These are phyloP conservation scores for Pythium pyrilobum DNA, from an alignment of 352 stramenopile species.

Conservation along the genomic window DNA sequence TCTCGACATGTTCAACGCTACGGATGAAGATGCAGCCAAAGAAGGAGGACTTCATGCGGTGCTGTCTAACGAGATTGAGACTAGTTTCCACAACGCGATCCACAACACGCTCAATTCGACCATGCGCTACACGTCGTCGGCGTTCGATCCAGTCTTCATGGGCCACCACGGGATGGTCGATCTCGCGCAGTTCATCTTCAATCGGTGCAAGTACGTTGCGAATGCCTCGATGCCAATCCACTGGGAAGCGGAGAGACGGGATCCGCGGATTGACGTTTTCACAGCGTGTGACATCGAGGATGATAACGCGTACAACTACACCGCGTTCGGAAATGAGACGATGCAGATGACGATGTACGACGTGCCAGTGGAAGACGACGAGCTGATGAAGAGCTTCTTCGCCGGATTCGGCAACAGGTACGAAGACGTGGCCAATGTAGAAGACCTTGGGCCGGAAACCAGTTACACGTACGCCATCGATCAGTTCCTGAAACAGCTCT, in stretches of 20 bases:
- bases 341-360: constrained; percentile 11
- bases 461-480: constrained; percentile 25
- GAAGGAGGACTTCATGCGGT: constrained; percentile 1
- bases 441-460: constrained; percentile 11
- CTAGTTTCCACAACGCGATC: constrained; percentile 19
- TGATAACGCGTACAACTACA: not conserved
- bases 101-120: constrained; percentile 21
- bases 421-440: constrained; percentile 5
- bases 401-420: constrained; percentile 15
- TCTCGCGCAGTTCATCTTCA: constrained; percentile 17
- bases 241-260: not conserved
- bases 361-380: not conserved
- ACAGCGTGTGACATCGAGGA: constrained; percentile 8
- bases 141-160: constrained; percentile 22
- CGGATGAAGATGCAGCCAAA: not conserved
- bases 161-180: constrained; percentile 22
- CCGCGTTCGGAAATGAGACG: constrained; percentile 4
- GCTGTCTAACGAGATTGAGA: constrained; percentile 11
- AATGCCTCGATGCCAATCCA: constrained; percentile 3
- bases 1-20: constrained; percentile 13
- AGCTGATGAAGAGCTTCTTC: constrained; percentile 21
- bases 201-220: constrained; percentile 14
- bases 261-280: constrained; percentile 12
- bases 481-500: constrained; percentile 6
- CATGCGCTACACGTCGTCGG: constrained; percentile 15